Percentiles rank a stretch among this genome's conserved stretches.
Conservation (phyloP, 805 yeast species). For the Scheffersomyces coipomensis region DNA sequence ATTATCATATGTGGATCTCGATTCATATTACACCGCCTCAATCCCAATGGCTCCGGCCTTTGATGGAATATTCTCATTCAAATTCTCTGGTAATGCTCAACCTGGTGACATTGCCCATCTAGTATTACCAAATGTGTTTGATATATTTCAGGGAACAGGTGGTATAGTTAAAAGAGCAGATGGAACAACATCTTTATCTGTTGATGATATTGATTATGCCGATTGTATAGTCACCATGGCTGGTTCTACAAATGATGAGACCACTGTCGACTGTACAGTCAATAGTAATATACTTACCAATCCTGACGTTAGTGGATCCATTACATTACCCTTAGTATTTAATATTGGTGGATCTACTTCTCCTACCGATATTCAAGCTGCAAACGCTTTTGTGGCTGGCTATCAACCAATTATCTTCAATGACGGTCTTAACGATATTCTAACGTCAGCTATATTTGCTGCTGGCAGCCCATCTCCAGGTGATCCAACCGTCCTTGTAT, state of each 20-base stretch:
- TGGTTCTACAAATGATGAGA: not conserved
- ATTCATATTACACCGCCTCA: too few species aligned
- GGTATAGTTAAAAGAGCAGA: too few species aligned
- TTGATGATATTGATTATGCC: not conserved
- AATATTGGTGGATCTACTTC: conserved; percentile 12
- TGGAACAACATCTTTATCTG: too few species aligned
- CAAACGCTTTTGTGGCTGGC: conserved; percentile 7
- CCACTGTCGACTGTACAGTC: not conserved
- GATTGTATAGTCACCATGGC: not conserved
- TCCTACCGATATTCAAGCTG: not conserved
- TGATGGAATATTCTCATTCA: too few species aligned
- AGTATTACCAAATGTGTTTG: too few species aligned
- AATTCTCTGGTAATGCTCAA: too few species aligned
- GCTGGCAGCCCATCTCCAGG: conserved; percentile 1
- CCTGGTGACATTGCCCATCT: too few species aligned
- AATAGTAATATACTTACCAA: too few species aligned
- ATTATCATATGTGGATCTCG: too few species aligned
- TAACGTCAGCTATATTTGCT: conserved; percentile 6
- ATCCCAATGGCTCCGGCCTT: too few species aligned
- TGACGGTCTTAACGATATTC: conserved; percentile 11
- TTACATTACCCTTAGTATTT: conserved; percentile 17
- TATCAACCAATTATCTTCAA: conserved; percentile 9
- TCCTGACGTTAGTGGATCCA: conserved; percentile 9
- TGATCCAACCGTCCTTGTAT: not conserved
- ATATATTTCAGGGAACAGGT: too few species aligned